Conservation (phyloP, 345 rosid species). For the Cardamine occulta region DNA sequence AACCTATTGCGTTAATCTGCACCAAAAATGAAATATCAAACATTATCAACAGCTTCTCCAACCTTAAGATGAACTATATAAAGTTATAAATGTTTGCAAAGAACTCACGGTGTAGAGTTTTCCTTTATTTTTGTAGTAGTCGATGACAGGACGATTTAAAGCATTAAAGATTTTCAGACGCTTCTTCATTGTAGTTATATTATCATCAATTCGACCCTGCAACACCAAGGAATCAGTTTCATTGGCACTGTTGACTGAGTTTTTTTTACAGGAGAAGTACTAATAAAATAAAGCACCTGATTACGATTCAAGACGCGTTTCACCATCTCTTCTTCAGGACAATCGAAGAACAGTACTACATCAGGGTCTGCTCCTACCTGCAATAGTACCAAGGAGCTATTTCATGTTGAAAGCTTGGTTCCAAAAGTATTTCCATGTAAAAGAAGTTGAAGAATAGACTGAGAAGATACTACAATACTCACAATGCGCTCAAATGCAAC, state of each 20-base stretch:
- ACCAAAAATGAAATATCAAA: conserved; percentile 30
- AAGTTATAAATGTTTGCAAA: conserved; percentile 5
- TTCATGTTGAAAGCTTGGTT: conserved; percentile 8
- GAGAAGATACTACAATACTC: conserved; percentile 39
- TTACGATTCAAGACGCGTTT: conserved; percentile 71
- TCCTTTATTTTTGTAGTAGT: conserved; percentile 75
- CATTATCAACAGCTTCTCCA: conserved; percentile 4
- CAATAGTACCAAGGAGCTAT: conserved; percentile 4
- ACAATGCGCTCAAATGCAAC: conserved; percentile 72
- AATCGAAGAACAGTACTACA: conserved; percentile 71
- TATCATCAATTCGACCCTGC: conserved; percentile 87
- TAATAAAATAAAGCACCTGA: conserved; percentile 55
- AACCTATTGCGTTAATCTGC: conserved; percentile 88
- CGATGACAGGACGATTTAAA: conserved; percentile 73
- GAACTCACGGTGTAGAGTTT: conserved; percentile 67
- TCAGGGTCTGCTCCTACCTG: conserved; percentile 71
- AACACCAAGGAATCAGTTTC: conserved; percentile 28
- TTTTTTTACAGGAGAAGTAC: background rate
- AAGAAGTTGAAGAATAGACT: background rate
- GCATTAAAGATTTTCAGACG: conserved; percentile 63
- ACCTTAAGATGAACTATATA: background rate
- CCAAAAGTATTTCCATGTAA: background rate
- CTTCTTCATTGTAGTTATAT: conserved; percentile 64
- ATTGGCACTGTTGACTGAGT: background rate
- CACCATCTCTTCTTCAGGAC: conserved; percentile 79